Evolutionary conservation across 1,284 basidiomycete species (phyloP).

Genomic region (Singerocomus inundabilis): DNA sequence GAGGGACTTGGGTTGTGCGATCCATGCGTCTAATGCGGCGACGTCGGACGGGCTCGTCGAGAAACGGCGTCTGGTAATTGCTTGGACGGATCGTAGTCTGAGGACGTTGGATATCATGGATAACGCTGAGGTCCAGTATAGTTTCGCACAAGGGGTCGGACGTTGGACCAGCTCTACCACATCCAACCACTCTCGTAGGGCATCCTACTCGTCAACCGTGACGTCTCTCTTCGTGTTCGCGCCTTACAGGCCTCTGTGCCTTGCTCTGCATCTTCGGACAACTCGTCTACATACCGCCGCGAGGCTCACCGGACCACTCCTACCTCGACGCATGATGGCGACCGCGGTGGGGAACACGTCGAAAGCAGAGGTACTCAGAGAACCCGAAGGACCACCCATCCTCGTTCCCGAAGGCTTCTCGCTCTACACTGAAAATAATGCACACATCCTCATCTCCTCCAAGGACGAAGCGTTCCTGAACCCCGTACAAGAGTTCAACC

Average conservation of each 20-base stretch:
- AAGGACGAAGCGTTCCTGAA: constrained; percentile 89
- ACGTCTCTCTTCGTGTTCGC: constrained; percentile 12
- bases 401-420: constrained; percentile 72
- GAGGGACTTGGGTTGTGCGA: constrained; percentile 42
- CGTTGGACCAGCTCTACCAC: no score
- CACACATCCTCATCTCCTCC: constrained; percentile 64
- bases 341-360: constrained; percentile 5
- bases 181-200: no score
- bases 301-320: not conserved
- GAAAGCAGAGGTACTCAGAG: constrained; percentile 2
- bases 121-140: no score
- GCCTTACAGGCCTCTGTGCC: constrained; percentile 33
- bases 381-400: constrained; percentile 26
- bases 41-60: constrained; percentile 9
- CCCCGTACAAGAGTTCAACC: constrained; percentile 98
- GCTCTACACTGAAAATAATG: constrained; percentile 83
- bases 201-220: constrained; percentile 20
- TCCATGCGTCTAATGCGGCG: constrained; percentile 50
- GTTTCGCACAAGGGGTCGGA: no score
- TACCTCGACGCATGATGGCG: constrained; percentile 8
- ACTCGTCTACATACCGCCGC: not conserved
- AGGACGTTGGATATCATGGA: not conserved
- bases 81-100: not conserved
- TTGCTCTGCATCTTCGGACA: constrained; percentile 2
- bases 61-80: constrained; percentile 5